Evolutionary conservation across 306 rosid genomes (phyloP), one percentile per base, ranked within the genome.

Genomic region (Medicago ruthenica): DNA sequence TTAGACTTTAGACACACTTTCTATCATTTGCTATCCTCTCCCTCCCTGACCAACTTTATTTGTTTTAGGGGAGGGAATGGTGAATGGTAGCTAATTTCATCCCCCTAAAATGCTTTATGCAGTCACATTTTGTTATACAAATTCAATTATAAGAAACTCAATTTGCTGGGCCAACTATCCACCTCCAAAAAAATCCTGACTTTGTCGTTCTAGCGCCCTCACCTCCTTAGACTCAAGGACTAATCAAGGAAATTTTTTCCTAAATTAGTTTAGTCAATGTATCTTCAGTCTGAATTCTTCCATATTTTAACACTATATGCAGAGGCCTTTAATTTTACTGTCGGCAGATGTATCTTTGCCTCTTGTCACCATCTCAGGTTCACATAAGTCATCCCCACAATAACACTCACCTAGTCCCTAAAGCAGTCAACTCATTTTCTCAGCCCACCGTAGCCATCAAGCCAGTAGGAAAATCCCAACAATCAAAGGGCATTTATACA

Each of bases 331-430:
- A 17, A 27, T 34, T 62, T 70, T 54, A 12, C 70, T 39, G 65
- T 60, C 81, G 75, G 66, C 15, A 22, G 41, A 74, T 61, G 57
- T 73, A 62, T 27, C 45, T 53, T 50, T 76, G 74, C 54, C 57
- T 34, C 79, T 21, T 64, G 60, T 40, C 5, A 60, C 69, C 63
- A 60, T 40, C 53, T 58, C 76, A 40, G 54, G 64, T 50, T 81
- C 72, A 16, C 78, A 77, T 50, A 34, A 44, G 62, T 47, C 81
- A 74, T 53, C 69, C 27, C 68, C 80, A 81, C 64, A 74, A n/a
- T 21, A 45, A 45, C 68, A 44, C 77, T 67, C 73, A 66, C 80
- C 42, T 59, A 78, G 55, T 41, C 75, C 76, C 61, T 27, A 40
- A 55, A 54, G 69, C 84, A 50, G 51, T 72, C 64, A 59, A 45